Conservation (phyloP, 352 stramenopile species). For the Phytopythium aichiense region DNA sequence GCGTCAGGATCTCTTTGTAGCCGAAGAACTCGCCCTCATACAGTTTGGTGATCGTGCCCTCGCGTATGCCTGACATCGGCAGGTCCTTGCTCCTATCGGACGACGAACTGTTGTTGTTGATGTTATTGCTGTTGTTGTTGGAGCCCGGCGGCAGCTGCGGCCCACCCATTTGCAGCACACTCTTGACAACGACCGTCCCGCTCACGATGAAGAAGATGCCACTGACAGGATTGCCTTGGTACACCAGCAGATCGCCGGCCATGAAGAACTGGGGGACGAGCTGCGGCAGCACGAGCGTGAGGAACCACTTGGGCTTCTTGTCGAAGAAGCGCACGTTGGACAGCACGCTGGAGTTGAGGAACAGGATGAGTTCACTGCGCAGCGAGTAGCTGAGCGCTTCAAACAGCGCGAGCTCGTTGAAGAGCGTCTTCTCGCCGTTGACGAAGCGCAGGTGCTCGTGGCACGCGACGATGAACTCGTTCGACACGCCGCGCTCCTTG, state of each 20-base stretch:
- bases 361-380: constrained; percentile 60
- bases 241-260: constrained; percentile 64
- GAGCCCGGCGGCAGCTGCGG: not conserved
- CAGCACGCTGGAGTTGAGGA: constrained; percentile 51
- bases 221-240: constrained; percentile 61
- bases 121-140: not conserved
- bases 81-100: constrained; percentile 8
- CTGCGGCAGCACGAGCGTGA: constrained; percentile 60
- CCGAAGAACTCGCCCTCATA: constrained; percentile 77
- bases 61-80: not conserved
- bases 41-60: constrained; percentile 54
- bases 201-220: constrained; percentile 79
- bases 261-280: constrained; percentile 71
- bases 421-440: constrained; percentile 69
- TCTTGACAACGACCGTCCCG: constrained; percentile 50
- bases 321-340: constrained; percentile 77
- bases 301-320: constrained; percentile 84
- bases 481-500: constrained; percentile 69
- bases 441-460: constrained; percentile 73
- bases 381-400: constrained; percentile 63
- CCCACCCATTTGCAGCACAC: constrained; percentile 10
- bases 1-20: constrained; percentile 69
- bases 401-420: constrained; percentile 54
- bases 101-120: constrained; percentile 9
- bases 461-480: constrained; percentile 63